Evolutionary conservation across 75 land plant genomes (phyloP), one percentile per base, ranked within the genome.

Genomic region (Cupressus sempervirens): DNA sequence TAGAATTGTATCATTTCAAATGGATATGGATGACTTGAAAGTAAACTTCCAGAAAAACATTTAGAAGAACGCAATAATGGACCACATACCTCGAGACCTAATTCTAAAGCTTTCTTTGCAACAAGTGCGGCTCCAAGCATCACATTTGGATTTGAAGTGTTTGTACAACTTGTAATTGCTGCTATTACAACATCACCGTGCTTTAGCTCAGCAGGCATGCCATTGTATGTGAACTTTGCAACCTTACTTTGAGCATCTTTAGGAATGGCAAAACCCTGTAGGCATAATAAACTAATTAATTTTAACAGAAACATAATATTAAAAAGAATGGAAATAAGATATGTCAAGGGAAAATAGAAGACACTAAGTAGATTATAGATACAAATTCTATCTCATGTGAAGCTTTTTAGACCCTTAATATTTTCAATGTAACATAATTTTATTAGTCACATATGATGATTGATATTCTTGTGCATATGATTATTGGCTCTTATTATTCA

Each of bases 91-190:
- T 91, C 86, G 36, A 97, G 85, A 65, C 99, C 99, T 70, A 92
- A 84, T 81, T 97, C 97, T 86, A 86, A 86, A 65, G 99, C 99
- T 83, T 95, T 97, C 87, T 97, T 95, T 80, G 99, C 99, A 84
- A 97, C 99, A 68, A 97, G 93, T 52, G 91, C 99, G 89, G 99
- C 99, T 18, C 99, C 99, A 83, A 97, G 92, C 99, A 97, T 97
- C 6, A 97, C 99, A 90, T 94, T 95, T 29, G 99, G 99, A 84
- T 97, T 97, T 84, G 99, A 97, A 73, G 99, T 97, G 86, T 97
- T 97, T 50, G 99, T 97, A 89, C 99, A 97, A 76, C 99, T 97
- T 13, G 99, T 96, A 43, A 96, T 96, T 13, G 99, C 99, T 81
- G 99, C 97, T 87, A 96, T 96, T 3, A 97, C 99, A 80, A 97